Conservation (phyloP, 1,139 yeast species). For the Saccharomyces pastorianus region DNA sequence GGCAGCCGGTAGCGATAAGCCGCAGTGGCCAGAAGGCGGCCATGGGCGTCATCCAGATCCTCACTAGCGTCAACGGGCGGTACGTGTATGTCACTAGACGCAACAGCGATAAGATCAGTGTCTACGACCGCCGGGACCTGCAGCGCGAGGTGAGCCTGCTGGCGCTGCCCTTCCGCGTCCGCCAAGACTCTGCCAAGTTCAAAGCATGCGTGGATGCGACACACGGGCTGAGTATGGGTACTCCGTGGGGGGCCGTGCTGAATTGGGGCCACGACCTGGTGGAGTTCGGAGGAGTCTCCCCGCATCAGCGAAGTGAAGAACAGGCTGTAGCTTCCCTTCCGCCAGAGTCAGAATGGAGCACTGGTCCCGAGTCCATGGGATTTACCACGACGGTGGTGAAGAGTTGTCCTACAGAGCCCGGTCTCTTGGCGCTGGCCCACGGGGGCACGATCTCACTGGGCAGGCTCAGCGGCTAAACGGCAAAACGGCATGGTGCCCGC, state of each 20-base stretch:
- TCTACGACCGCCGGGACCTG: constrained; percentile 20
- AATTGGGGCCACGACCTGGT: constrained; percentile 22
- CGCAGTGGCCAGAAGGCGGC: background rate
- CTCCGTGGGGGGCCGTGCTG: constrained; percentile 14
- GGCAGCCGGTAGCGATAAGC: constrained; percentile 1
- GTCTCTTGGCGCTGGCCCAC: constrained; percentile 6
- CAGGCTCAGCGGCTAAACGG: background rate
- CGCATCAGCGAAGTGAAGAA: background rate
- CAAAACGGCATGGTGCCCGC: too few species aligned
- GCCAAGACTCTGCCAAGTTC: constrained; percentile 16
- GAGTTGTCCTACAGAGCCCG: constrained; percentile 12
- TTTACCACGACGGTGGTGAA: background rate
- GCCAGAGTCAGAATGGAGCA: background rate
- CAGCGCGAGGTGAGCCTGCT: constrained; percentile 12
- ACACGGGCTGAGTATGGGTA: constrained; percentile 21
- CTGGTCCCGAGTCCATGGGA: background rate
- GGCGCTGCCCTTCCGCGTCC: constrained; percentile 17
- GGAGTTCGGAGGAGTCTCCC: constrained; percentile 26
- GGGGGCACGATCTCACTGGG: background rate
- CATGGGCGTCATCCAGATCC: constrained; percentile 22
- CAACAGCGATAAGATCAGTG: constrained; percentile 15
- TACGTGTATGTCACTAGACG: constrained; percentile 23
- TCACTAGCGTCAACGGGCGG: constrained; percentile 23
- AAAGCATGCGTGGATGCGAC: constrained; percentile 15
- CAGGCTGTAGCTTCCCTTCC: background rate